A percentile compares a stretch with the other conserved stretches of the same genome.
Conservation (phyloP, 768 basidiomycete genomes). For the Tremella yokohamensis region DNA sequence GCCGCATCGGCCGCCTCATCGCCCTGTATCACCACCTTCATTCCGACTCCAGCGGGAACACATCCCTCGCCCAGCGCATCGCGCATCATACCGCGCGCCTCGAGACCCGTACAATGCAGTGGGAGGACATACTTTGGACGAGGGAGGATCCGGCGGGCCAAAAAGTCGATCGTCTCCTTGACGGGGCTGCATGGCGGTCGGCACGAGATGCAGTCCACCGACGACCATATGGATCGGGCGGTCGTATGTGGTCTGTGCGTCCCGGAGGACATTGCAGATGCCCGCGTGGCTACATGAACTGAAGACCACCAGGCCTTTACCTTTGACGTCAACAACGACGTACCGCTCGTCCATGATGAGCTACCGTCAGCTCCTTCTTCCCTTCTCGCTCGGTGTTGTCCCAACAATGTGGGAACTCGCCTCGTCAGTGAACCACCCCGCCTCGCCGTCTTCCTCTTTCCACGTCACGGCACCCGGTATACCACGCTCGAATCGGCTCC, state of each 20-base stretch:
- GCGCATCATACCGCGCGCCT: slow-evolving; percentile 68
- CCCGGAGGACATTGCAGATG: slow-evolving; percentile 74
- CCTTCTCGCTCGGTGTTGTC: neutral
- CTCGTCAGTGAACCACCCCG: slow-evolving; percentile 59
- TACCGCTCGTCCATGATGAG: slow-evolving; percentile 81
- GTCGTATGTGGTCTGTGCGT: slow-evolving; percentile 62
- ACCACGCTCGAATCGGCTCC: slow-evolving; percentile 67
- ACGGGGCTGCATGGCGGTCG: slow-evolving; percentile 65
- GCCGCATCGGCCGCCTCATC: slow-evolving; percentile 7
- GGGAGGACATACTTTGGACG: slow-evolving; percentile 69
- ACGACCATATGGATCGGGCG: slow-evolving; percentile 78
- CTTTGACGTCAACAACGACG: slow-evolving; percentile 69
- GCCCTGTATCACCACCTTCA: slow-evolving; percentile 58
- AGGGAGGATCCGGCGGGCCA: slow-evolving; percentile 62
- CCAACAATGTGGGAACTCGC: slow-evolving; percentile 48
- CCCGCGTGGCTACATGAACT: slow-evolving; percentile 84
- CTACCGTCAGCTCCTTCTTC: slow-evolving; percentile 50
- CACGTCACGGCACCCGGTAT: slow-evolving; percentile 67
- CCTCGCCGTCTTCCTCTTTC: slow-evolving; percentile 46
- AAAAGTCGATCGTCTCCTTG: slow-evolving; percentile 66
- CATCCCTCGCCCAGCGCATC: slow-evolving; percentile 67
- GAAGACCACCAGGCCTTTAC: slow-evolving; percentile 76
- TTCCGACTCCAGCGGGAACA: slow-evolving; percentile 73
- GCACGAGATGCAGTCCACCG: slow-evolving; percentile 78
- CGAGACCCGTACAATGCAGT: slow-evolving; percentile 81